phyloP scores from a whole-genome alignment of 805 yeast species.

The Yarrowia porcina region DNA sequence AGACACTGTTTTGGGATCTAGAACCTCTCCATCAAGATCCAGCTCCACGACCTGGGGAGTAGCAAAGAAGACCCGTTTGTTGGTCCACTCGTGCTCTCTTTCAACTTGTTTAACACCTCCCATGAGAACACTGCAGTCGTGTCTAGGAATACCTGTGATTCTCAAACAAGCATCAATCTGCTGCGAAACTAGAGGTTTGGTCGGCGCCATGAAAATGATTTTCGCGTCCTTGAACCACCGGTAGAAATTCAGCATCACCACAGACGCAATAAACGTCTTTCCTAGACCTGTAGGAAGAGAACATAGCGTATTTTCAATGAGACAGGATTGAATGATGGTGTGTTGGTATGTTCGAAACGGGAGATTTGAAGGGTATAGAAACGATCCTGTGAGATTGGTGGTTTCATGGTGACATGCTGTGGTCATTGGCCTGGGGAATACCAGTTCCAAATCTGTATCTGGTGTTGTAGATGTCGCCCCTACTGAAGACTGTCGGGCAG shows the following conservation, averaged over 20 bases:
- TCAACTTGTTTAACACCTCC: constrained; percentile 45
- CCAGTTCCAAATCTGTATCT: background rate
- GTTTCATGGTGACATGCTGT: background rate
- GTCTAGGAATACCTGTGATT: constrained; percentile 75
- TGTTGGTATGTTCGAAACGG: constrained; percentile 86
- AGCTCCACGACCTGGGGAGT: constrained; percentile 97
- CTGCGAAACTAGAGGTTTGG: constrained; percentile 93
- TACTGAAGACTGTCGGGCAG: background rate
- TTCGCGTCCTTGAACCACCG: constrained; percentile 81
- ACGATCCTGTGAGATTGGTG: constrained; percentile 1
- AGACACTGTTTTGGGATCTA: constrained; percentile 71
- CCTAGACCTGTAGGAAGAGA: constrained; percentile 98
- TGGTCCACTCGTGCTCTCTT: constrained; percentile 73
- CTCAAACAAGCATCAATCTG: constrained; percentile 91
- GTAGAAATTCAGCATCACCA: constrained; percentile 84
- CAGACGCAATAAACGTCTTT: constrained; percentile 91
- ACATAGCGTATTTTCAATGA: constrained; percentile 72
- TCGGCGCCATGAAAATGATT: constrained; percentile 93
- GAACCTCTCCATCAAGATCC: constrained; percentile 69
- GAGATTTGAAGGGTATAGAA: constrained; percentile 79
- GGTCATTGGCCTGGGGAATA: background rate
- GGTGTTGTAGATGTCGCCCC: background rate
- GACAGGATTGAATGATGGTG: constrained; percentile 68
- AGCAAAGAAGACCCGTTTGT: constrained; percentile 78
- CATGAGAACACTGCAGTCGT: constrained; percentile 73